These are phyloP conservation scores for Staphylotrichum tortipilum DNA, from an alignment of 495 filamentous ascomycete genomes.

Conservation along the genomic window DNA sequence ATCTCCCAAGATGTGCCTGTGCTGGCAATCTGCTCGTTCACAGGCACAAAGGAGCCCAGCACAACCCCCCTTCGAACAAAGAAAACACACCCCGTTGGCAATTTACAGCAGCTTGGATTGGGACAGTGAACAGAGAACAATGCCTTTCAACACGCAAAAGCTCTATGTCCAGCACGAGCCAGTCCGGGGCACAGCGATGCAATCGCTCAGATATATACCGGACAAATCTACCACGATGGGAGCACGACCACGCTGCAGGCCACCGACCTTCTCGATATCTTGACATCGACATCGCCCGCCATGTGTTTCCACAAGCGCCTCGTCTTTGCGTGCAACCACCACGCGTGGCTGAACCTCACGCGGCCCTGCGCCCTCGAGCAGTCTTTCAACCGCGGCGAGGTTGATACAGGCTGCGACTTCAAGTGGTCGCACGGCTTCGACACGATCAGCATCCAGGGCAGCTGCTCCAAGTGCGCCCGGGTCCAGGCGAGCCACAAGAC, in stretches of 20 bases:
- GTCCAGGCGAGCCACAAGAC: neutral
- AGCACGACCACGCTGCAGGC: neutral
- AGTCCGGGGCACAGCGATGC: too few relatives aligned
- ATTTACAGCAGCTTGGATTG: neutral
- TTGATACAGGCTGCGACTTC: conserved; percentile 12
- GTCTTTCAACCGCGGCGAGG: conserved; percentile 10
- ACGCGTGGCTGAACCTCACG: conserved; percentile 10
- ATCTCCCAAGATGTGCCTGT: too few relatives aligned
- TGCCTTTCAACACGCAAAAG: neutral
- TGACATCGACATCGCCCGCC: too few relatives aligned
- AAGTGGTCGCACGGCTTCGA: conserved; percentile 19
- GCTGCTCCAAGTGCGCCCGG: conserved; percentile 14
- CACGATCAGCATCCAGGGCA: conserved; percentile 6
- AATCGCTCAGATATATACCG: too few relatives aligned
- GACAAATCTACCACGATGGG: neutral
- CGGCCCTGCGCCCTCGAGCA: conserved; percentile 13
- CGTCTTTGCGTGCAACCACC: conserved; percentile 23
- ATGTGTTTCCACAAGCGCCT: conserved; percentile 27
- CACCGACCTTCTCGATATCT: too few relatives aligned
- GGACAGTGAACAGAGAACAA: conserved; percentile 1
- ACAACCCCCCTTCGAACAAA: too few relatives aligned
- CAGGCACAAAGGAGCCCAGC: too few relatives aligned
- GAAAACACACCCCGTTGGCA: too few relatives aligned
- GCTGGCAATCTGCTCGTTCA: too few relatives aligned
- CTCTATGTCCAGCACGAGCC: too few relatives aligned